Percentiles rank a stretch among this genome's conserved stretches.
These are phyloP conservation scores for Phanerochaete sordida DNA, from an alignment of 768 basidiomycete species.

Conservation along the genomic window DNA sequence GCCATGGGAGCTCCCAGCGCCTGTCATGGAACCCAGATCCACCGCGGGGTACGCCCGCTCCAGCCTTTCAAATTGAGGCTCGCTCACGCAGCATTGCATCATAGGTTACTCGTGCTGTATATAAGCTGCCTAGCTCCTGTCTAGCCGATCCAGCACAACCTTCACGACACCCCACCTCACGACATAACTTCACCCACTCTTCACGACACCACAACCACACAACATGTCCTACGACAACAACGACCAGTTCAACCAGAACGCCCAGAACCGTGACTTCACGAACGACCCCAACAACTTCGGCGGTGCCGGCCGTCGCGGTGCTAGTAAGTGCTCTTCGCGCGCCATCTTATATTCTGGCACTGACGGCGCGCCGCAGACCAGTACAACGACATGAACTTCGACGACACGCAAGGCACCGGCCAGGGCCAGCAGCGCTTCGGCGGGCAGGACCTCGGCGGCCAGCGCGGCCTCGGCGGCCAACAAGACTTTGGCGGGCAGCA, in stretches of 20 bases:
- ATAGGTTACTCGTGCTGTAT: not conserved
- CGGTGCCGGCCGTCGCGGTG: not conserved
- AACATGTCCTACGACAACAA: conserved; percentile 7
- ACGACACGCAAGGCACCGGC: not conserved
- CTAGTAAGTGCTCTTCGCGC: not conserved
- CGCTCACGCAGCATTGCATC: not conserved
- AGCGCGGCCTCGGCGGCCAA: not conserved
- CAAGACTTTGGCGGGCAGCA: conserved; percentile 8
- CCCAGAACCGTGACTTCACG: not conserved
- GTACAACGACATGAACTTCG: conserved; percentile 3
- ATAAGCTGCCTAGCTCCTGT: not conserved
- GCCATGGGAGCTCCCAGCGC: not conserved
- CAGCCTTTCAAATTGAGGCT: not conserved
- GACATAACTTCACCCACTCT: not conserved
- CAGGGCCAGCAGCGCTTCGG: not conserved
- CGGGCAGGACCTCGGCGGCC: not conserved
- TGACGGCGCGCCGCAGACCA: not conserved
- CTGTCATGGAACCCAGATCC: not conserved
- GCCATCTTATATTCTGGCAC: not conserved
- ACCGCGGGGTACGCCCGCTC: not conserved
- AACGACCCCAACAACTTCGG: conserved; percentile 15
- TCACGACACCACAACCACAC: not conserved
- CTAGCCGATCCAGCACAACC: not conserved
- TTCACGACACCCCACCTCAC: not conserved
- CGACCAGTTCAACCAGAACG: conserved; percentile 4